Percentiles rank a stretch among this genome's conserved stretches.
Evolutionary conservation across 192 early-diverging fungal genomes (phyloP).

Genomic region (Oehlia diaphana): DNA sequence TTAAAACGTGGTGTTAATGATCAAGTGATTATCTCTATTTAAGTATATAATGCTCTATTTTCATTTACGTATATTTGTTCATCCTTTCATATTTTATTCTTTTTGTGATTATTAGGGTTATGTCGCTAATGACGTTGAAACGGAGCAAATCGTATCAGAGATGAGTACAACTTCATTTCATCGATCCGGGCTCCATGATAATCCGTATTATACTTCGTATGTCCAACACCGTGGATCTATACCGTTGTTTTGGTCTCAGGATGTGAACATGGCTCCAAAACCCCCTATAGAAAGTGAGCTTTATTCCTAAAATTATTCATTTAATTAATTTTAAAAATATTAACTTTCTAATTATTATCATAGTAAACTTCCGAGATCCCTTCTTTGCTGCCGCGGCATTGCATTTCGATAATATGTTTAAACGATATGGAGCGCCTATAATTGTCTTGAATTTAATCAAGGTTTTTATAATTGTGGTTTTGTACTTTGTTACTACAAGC

Average conservation of each 20-base stretch:
- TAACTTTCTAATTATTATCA: constrained; percentile 9
- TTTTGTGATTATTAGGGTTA: constrained; percentile 62
- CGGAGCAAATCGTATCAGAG: constrained; percentile 96
- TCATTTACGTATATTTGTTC: not conserved
- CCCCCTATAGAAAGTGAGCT: constrained; percentile 76
- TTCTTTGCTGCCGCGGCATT: constrained; percentile 89
- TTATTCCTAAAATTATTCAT: not conserved
- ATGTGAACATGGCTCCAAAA: constrained; percentile 89
- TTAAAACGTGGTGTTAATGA: constrained; percentile 95
- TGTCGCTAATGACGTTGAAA: constrained; percentile 99
- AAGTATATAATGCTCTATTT: not conserved
- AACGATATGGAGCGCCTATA: constrained; percentile 87
- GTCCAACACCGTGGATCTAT: constrained; percentile 98
- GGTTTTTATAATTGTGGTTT: constrained; percentile 30
- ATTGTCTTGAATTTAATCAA: constrained; percentile 97
- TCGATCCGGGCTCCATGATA: constrained; percentile 55
- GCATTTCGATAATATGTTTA: constrained; percentile 92
- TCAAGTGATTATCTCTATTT: constrained; percentile 46
- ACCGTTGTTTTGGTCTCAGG: constrained; percentile 95
- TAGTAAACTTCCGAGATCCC: constrained; percentile 87
- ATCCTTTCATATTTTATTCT: not conserved
- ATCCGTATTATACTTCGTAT: constrained; percentile 87
- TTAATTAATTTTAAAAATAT: not conserved
- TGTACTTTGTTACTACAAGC: not conserved
- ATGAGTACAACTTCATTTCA: constrained; percentile 89